Percentiles rank a stretch among this genome's conserved stretches.
Evolutionary conservation across 1,284 basidiomycete genomes (phyloP).

Genomic region (Cryptococcus maquisensis): DNA sequence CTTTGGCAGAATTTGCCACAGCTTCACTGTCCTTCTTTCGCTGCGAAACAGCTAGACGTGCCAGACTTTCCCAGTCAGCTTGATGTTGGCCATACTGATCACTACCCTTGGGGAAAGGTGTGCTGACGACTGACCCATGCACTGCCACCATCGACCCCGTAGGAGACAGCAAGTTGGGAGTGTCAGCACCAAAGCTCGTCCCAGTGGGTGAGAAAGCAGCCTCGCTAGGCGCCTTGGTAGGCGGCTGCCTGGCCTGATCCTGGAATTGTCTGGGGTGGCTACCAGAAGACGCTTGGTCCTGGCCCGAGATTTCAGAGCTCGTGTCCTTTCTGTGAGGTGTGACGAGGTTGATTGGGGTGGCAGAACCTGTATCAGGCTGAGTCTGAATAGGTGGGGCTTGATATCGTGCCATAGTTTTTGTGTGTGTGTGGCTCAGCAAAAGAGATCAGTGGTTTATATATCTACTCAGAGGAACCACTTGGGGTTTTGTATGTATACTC

Average conservation of each 20-base stretch:
- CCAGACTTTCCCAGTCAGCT: neutral
- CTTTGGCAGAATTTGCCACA: neutral
- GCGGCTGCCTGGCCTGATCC: neutral
- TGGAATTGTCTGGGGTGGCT: neutral
- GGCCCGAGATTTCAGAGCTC: neutral
- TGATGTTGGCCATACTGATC: constrained; percentile 1
- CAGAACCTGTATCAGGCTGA: neutral
- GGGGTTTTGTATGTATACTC: too few species aligned
- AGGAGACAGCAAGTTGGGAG: constrained; percentile 2
- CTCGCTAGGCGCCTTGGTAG: neutral
- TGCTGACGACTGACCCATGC: constrained; percentile 8
- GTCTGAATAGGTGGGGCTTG: neutral
- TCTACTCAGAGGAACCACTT: neutral
- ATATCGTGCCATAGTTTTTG: neutral
- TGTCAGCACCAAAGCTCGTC: neutral
- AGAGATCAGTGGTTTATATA: too few species aligned
- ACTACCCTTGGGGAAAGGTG: constrained; percentile 1
- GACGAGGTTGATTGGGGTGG: neutral
- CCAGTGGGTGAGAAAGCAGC: neutral
- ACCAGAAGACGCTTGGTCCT: neutral
- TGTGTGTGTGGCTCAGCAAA: too few species aligned
- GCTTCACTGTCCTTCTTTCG: neutral
- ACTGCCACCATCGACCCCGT: constrained; percentile 3
- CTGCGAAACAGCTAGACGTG: neutral
- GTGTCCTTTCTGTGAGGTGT: neutral